These are phyloP conservation scores for Rhododendron molle DNA, from an alignment of 148 eudicot species.

Conservation along the genomic window DNA sequence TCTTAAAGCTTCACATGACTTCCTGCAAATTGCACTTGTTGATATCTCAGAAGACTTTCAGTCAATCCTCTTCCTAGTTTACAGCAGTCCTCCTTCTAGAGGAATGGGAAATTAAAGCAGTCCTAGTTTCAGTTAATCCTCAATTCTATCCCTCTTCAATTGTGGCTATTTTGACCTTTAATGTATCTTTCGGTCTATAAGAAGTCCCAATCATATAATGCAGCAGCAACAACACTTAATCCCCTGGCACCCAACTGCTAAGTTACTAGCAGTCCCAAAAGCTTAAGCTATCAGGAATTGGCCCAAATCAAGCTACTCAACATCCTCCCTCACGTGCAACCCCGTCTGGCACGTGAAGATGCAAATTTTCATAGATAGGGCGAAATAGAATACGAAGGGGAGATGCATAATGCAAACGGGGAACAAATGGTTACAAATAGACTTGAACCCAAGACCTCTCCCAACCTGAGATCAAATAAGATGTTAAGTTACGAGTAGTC, in stretches of 20 bases:
- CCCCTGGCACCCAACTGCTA: not conserved
- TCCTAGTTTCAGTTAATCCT: not conserved
- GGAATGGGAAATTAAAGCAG: not conserved
- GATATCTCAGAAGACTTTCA: not conserved
- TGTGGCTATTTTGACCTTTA: not conserved
- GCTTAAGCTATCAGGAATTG: not conserved
- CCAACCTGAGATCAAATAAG: not conserved
- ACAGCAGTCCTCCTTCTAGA: not conserved
- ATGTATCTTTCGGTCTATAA: not conserved
- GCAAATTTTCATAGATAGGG: not conserved
- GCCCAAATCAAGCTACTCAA: not conserved
- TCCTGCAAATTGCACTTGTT: not conserved
- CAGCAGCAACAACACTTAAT: not conserved
- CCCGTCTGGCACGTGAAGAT: not conserved
- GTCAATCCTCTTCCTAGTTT: not conserved
- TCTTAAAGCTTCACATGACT: not conserved
- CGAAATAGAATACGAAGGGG: not conserved
- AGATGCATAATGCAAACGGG: no score
- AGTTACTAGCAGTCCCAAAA: not conserved
- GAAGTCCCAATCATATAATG: not conserved
- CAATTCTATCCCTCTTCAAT: not conserved
- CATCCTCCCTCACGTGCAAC: not conserved
- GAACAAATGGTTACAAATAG: no score
- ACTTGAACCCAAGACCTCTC: no score
- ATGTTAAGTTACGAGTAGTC: not conserved